Evolutionary conservation across 148 eudicot species (phyloP), one percentile per base, ranked within the genome.

Genomic region (Chenopodium formosanum): DNA sequence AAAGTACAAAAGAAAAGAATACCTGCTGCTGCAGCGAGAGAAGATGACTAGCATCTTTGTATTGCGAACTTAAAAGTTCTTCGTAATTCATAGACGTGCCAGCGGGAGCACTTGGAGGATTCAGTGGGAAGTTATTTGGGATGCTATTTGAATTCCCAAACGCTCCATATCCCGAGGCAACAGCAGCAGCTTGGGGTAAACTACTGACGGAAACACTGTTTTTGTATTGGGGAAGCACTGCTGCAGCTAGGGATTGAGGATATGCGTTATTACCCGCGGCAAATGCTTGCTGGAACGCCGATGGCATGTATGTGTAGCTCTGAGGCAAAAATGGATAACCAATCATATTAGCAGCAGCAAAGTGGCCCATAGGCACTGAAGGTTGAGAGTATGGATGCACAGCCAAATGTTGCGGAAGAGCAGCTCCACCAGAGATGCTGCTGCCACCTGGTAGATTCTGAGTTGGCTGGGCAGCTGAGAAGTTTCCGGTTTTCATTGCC

Each of bases 21-120:
- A 93, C 97, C 97, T 93, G 97, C 82, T 93, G 97, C 82, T 93
- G 97, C 84, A 91, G 92, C 76, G 98, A 89, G 65, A 91, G 86
- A 84, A 92, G 84, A 74, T 93, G 98, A 81, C 87, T 92, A 19
- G 77, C 85, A 58, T 95, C 99, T 86, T 94, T 95, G 88, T 89
- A 95, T 79, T 90, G 97, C 77, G 97, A 87, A 53, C 91, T 87
- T 65, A 92, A 74, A 58, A 88, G 75, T 62, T 90, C 97, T 46
- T 96, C 97, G 66, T 94, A 94, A 74, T 90, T 86, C 78, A 92
- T 73, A 64, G 84, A 85, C 47, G 94, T 84, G 72, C 94, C 90
- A 5, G 91, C 89, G 37, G 96, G 91, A 70, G 92, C 92, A 52
- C 97, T 80, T 23, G 94, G 88, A 50, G 89, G 93, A 73, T 91